phyloP scores from a whole-genome alignment of 495 filamentous ascomycete species.

The Podospora bellae-mahoneyi region DNA sequence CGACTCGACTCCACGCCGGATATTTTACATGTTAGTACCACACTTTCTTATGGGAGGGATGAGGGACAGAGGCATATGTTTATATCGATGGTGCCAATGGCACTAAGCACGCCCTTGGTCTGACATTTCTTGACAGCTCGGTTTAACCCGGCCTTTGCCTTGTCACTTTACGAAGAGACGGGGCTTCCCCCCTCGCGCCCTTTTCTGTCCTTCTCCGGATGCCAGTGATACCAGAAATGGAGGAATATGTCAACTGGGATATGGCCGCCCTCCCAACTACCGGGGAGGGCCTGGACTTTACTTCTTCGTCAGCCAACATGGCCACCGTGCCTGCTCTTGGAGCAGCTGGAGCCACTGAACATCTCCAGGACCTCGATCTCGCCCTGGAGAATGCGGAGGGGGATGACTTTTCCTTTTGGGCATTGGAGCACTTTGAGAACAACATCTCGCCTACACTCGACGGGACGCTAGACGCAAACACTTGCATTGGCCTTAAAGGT shows the following conservation, averaged over 20 bases:
- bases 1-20: neutral
- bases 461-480: slow-evolving; percentile 16
- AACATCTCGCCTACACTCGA: slow-evolving; percentile 26
- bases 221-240: slow-evolving; percentile 33
- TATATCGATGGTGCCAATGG: slow-evolving; percentile 4
- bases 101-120: slow-evolving; percentile 18
- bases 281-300: slow-evolving; percentile 19
- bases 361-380: slow-evolving; percentile 40
- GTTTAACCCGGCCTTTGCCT: neutral
- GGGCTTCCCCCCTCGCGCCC: slow-evolving; percentile 18
- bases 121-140: slow-evolving; percentile 16
- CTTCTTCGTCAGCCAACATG: slow-evolving; percentile 13
- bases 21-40: neutral
- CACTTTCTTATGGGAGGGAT: neutral
- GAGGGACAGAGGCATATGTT: neutral
- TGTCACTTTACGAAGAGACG: neutral
- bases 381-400: slow-evolving; percentile 44
- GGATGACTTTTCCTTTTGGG: slow-evolving; percentile 51
- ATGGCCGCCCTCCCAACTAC: slow-evolving; percentile 28
- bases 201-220: slow-evolving; percentile 21
- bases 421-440: slow-evolving; percentile 46
- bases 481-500: slow-evolving; percentile 14
- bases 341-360: slow-evolving; percentile 23
- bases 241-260: slow-evolving; percentile 50
- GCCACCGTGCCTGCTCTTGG: neutral